Evolutionary conservation across 2,329 filamentous ascomycete species (phyloP).

Genomic region (Fusarium camptoceras): DNA sequence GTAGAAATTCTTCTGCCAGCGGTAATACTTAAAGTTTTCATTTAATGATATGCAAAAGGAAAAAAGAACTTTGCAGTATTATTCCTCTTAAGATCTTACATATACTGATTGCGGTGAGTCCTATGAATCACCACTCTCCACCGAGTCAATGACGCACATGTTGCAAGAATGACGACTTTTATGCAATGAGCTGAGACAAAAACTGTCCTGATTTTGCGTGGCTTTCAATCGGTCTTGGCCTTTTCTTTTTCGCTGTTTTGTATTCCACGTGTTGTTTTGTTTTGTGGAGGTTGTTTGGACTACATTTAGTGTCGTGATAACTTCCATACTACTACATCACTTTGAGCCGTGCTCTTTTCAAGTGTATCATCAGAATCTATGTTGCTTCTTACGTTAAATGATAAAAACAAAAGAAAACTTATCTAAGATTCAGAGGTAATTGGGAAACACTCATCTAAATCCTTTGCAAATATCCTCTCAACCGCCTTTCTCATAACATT

Average conservation of each 20-base stretch:
- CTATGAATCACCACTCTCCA: constrained; percentile 28
- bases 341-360: not conserved
- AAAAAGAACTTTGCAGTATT: fast-evolving
- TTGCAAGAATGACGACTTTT: not conserved
- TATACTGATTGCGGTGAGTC: not conserved
- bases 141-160: constrained; percentile 24
- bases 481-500: constrained; percentile 12
- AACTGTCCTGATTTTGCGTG: not conserved
- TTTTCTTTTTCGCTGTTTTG: no score
- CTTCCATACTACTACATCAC: not conserved
- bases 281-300: not conserved
- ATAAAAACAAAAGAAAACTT: no score
- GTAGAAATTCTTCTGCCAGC: not conserved
- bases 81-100: not conserved
- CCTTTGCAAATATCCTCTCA: not conserved
- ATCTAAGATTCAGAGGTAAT: not conserved
- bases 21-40: not conserved
- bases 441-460: not conserved
- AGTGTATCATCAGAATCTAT: fast-evolving
- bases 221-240: no score
- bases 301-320: not conserved
- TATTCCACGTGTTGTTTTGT: no score
- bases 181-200: constrained; percentile 1
- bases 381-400: not conserved
- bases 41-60: not conserved